A percentile compares a stretch with the other conserved stretches of the same genome.
Conservation (phyloP, 805 yeast species). For the Ogataea ramenticola region DNA sequence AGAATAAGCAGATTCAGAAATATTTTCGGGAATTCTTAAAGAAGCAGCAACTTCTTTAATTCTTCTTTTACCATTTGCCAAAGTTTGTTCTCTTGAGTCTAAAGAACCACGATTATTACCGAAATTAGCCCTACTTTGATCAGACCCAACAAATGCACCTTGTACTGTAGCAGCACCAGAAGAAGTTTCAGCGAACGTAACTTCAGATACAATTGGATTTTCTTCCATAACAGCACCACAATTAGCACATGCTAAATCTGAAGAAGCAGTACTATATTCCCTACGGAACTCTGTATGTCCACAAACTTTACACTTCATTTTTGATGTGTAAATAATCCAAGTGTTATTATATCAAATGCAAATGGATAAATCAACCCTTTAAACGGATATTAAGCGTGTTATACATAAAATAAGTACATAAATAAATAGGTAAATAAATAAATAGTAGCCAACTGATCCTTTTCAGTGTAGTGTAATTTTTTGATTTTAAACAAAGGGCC, state of each 20-base stretch:
- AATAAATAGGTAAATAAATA: too few species aligned
- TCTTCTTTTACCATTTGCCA: constrained; percentile 74
- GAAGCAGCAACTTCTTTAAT: constrained; percentile 76
- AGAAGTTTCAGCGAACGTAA: constrained; percentile 86
- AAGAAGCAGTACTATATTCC: constrained; percentile 52
- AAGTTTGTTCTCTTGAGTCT: constrained; percentile 85
- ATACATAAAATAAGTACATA: too few species aligned
- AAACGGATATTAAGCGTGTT: too few species aligned
- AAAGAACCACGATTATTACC: constrained; percentile 67
- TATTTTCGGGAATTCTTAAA: constrained; percentile 72
- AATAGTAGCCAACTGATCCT: too few species aligned
- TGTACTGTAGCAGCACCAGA: constrained; percentile 95
- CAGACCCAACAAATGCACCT: constrained; percentile 88
- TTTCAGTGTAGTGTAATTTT: too few species aligned
- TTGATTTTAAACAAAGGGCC: too few species aligned
- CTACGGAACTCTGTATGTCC: constrained; percentile 45
- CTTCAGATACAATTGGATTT: constrained; percentile 91
- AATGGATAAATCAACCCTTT: too few species aligned
- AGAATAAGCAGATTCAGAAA: constrained; percentile 78
- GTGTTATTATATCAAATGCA: too few species aligned
- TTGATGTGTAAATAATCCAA: too few species aligned
- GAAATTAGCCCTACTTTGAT: constrained; percentile 67
- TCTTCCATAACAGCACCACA: constrained; percentile 92
- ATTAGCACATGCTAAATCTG: constrained; percentile 68
- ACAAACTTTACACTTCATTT: constrained; percentile 26